Base-by-base conservation (phyloP, 305 asterid species). In the Withania somnifera region DNA sequence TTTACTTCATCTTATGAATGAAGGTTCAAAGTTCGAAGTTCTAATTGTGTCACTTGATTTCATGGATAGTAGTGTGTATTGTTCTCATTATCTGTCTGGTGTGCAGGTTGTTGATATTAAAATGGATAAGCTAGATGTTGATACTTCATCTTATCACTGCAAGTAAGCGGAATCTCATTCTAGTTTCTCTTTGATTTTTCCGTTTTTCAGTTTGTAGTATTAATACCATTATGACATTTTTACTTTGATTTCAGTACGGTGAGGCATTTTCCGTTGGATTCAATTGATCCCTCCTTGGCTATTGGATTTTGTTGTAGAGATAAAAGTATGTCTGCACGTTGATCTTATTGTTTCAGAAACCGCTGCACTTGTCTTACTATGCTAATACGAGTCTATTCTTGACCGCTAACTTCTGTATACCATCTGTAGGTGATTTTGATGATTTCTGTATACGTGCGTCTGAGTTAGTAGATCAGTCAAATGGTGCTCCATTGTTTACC, bases 211-310 rank as follows among this genome's bases (percentile, higher is more conserved):
- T 26, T 26, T 61, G 11, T 15, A 6, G 1, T 82, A 54, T 68
- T 75, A 4, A 75, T 50, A 73, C 24, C 47, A 9, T 84, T 81
- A 81, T 86, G 82, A 36, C 64, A 38, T 67, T 60, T 76, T 56
- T 77, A 38, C 54, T 83, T 34, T 22, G 79, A 53, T 51, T 86
- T 71, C 94, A 96, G 99, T 83, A 88, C 90, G 69, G 89, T 93
- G 83, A 87, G 95, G 76, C 90, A 90, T 61, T 86, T 94, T 24
- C 93, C 97, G 26, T 88, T 96, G 81, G 97, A 93, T 53, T 93
- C 98, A 11, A 87, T 96, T 30, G 99, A 96, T 86, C 95, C 99
- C 81, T 96, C 98, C 71, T 86, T 94, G 93, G 98, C 98, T 14
- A 89, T 94, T 30, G 95, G 91, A 58, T 91, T 91, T 86, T 90